Conservation (phyloP, 1,284 basidiomycete species). For the Apiotrichum domesticum region DNA sequence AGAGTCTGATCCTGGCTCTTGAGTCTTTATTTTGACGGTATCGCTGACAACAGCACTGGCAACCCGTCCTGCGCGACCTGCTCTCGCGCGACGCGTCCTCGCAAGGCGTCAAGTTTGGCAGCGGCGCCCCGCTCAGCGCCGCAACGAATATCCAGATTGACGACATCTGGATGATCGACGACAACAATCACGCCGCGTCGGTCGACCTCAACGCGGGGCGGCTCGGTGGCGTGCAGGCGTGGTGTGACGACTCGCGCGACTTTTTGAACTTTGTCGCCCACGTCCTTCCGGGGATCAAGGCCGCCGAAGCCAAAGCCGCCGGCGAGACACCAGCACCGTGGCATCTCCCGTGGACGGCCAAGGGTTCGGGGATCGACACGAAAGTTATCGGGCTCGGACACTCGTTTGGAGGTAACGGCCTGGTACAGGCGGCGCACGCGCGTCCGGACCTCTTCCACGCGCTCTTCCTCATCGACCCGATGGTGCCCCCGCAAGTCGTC, state of each 20-base stretch:
- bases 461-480: slow-evolving; percentile 72
- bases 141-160: slow-evolving; percentile 48
- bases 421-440: slow-evolving; percentile 55
- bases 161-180: slow-evolving; percentile 75
- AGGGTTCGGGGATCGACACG: not conserved
- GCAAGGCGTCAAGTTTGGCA: slow-evolving; percentile 8
- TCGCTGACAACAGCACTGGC: slow-evolving; percentile 51
- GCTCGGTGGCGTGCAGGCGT: slow-evolving; percentile 46
- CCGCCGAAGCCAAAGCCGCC: not conserved
- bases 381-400: slow-evolving; percentile 12
- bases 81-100: slow-evolving; percentile 17
- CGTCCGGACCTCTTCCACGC: slow-evolving; percentile 64
- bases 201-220: slow-evolving; percentile 58
- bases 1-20: no score
- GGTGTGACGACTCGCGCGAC: slow-evolving; percentile 47
- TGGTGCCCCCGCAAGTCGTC: slow-evolving; percentile 55
- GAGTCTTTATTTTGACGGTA: no score
- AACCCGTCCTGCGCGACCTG: slow-evolving; percentile 55
- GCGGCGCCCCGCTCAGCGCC: not conserved
- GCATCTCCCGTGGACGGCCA: slow-evolving; percentile 47
- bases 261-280: slow-evolving; percentile 45
- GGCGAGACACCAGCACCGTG: slow-evolving; percentile 20
- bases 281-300: slow-evolving; percentile 32
- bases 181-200: slow-evolving; percentile 68
- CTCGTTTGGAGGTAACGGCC: slow-evolving; percentile 6